Base-by-base conservation (phyloP, 23 red algal genomes). In the Cyanidiococcus yangmingshanensis region DNA sequence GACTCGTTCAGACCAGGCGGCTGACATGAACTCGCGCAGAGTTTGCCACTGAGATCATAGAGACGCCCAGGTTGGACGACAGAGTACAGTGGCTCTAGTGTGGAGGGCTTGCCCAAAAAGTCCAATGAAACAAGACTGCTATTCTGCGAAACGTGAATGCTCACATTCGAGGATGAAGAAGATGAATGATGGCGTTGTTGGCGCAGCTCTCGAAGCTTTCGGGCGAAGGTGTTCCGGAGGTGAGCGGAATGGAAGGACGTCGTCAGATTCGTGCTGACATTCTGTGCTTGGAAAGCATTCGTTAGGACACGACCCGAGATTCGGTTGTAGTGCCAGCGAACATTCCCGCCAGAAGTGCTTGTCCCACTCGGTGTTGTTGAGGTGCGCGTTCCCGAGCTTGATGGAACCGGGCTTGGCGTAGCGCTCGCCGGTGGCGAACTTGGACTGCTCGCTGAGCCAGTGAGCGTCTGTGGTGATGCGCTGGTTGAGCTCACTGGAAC, bases 21-120 rank as follows among this genome's bases (percentile, higher is more conserved):
- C 63, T 29, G 63, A 30, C 63, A 71, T 29, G 63, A 71, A 71
- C 12, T 30, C 12, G 32, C 27, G 63, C 63, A 71, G 3, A 71
- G 3, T 29, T 7, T 71, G 7, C 63, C 63, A 71, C 32, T 71
- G n/a, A 71, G n/a, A 35, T 71, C 63, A 35, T 32, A 71, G 12
- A 71, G 12, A 3, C 63, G 63, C 63, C n/a, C 21, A 7, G 63
- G 63, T 29, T 71, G 63, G n/a, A 35, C 63, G n/a, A 71, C 63
- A 7, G 63, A 71, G 27, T 32, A 71, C 3, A 71, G 21, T 29
- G 63, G 63, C 63, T 71, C n/a, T 29, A 71, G 27, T 35, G 63
- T 71, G 12, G 63, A 71, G 16, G 63, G 63, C 27, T 71, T 71
- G 63, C 63, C 63, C 63, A 71, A 35, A 71, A 71, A 71, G 63